Percentiles rank a stretch among this genome's conserved stretches.
Evolutionary conservation across 2,329 filamentous ascomycete genomes (phyloP).

Genomic region (Coniochaeta prunicola): DNA sequence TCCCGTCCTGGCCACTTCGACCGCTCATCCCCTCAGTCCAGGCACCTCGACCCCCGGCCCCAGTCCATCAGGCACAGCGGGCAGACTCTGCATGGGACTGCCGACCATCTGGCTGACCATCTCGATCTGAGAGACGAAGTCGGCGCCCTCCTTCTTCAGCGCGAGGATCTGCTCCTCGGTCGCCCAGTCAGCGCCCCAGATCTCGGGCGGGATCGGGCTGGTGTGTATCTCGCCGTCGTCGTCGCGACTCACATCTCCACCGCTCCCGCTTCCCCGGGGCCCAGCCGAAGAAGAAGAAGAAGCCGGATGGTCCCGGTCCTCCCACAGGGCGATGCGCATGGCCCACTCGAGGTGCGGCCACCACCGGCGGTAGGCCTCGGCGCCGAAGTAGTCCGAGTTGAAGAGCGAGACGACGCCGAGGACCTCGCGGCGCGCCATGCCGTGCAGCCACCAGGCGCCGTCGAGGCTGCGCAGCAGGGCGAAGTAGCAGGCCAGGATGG

Average conservation of each 20-base stretch:
- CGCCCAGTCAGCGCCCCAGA: conserved; percentile 49
- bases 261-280: neutral
- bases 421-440: conserved; percentile 58
- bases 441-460: conserved; percentile 62
- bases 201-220: conserved; percentile 39
- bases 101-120: conserved; percentile 32
- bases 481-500: conserved; percentile 60
- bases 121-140: conserved; percentile 38
- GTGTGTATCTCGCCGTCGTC: conserved; percentile 25
- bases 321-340: conserved; percentile 50
- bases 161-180: conserved; percentile 27
- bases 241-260: neutral
- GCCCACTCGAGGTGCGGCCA: conserved; percentile 57
- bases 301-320: conserved; percentile 22
- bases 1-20: no score
- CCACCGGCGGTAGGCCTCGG: conserved; percentile 37
- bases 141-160: conserved; percentile 18
- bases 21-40: neutral
- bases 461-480: conserved; percentile 56
- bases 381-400: conserved; percentile 41
- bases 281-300: neutral
- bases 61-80: conserved; percentile 11
- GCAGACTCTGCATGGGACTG: conserved; percentile 19
- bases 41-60: neutral
- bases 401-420: conserved; percentile 55